Evolutionary conservation across 2,329 filamentous ascomycete genomes (phyloP).

Genomic region (Pseudogymnoascus sp.): DNA sequence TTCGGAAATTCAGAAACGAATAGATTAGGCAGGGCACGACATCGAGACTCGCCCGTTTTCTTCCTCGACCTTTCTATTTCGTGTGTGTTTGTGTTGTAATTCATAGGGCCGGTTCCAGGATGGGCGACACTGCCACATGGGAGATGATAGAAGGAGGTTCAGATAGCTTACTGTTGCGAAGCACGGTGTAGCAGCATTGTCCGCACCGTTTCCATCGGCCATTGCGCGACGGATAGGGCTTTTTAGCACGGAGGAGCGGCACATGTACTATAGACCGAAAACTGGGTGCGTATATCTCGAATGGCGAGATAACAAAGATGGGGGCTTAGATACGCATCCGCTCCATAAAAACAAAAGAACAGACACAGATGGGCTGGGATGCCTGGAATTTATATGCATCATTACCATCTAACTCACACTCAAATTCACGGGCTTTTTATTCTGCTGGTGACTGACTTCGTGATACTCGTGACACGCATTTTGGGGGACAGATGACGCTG

Average conservation of each 20-base stretch:
- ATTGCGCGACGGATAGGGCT: not conserved
- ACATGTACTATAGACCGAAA: not conserved
- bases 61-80: not conserved
- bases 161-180: not conserved
- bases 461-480: not conserved
- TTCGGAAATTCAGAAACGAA: conserved; percentile 2
- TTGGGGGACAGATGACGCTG: not conserved
- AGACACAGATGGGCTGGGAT: conserved; percentile 1
- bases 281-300: not conserved
- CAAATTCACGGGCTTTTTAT: not conserved
- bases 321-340: not conserved
- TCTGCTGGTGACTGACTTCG: not conserved
- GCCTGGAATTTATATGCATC: conserved; percentile 1
- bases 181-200: not conserved
- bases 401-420: not conserved
- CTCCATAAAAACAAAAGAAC: not conserved
- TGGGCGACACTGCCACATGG: not conserved
- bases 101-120: conserved; percentile 1
- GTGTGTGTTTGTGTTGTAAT: conserved; percentile 1
- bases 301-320: not conserved
- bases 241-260: not conserved
- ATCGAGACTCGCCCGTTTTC: not conserved
- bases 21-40: not conserved
- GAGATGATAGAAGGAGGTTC: not conserved
- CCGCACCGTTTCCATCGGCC: not conserved